These are phyloP conservation scores for Aspergillus fischeri DNA, from an alignment of 2,329 filamentous ascomycete genomes.

Conservation along the genomic window DNA sequence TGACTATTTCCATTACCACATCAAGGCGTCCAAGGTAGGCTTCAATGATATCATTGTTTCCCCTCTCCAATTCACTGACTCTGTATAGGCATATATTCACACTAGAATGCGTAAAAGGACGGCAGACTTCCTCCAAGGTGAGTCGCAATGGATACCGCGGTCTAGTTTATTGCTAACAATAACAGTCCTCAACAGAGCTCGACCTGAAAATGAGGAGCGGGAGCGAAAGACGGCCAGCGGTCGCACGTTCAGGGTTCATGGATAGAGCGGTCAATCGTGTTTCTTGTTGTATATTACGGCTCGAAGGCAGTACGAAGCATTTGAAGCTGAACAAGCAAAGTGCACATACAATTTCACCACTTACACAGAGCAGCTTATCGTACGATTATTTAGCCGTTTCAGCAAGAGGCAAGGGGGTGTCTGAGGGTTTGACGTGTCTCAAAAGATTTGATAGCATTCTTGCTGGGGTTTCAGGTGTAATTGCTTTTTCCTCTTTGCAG, in stretches of 20 bases:
- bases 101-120: constrained; percentile 96
- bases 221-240: constrained; percentile 98
- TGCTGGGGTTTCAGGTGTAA: not conserved
- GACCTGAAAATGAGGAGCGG: constrained; percentile 93
- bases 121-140: constrained; percentile 96
- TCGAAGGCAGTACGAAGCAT: constrained; percentile 10
- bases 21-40: constrained; percentile 87
- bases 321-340: constrained; percentile 6
- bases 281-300: constrained; percentile 22
- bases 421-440: not conserved
- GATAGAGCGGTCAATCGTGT: constrained; percentile 23
- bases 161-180: constrained; percentile 30
- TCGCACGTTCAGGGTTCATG: constrained; percentile 74
- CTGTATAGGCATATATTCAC: constrained; percentile 83
- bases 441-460: not conserved
- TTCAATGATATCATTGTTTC: not conserved
- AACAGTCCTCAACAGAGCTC: constrained; percentile 85
- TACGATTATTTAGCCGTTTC: not conserved
- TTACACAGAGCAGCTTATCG: not conserved
- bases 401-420: not conserved
- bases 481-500: not conserved
- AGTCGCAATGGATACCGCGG: constrained; percentile 20
- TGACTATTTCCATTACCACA: constrained; percentile 99
- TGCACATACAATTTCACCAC: constrained; percentile 10
- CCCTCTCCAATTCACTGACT: constrained; percentile 4